phyloP scores from a whole-genome alignment of 2,329 filamentous ascomycete genomes.

The Coniella lustricola region DNA sequence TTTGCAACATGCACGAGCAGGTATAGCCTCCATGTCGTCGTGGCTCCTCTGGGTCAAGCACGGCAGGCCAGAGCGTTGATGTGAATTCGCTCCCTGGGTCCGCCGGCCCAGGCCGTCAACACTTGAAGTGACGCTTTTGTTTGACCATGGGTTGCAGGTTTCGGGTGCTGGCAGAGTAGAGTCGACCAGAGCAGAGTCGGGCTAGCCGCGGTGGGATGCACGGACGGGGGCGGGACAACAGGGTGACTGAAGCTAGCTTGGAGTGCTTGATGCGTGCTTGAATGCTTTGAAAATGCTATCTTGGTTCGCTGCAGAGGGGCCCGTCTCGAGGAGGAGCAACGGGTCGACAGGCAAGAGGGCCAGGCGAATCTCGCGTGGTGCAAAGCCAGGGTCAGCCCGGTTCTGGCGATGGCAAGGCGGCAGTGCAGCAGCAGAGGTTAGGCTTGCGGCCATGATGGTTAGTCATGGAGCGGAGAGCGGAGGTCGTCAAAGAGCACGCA shows the following conservation, averaged over 20 bases:
- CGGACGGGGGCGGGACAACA: too few species aligned
- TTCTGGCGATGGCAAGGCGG: background rate
- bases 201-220: too few species aligned
- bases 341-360: too few species aligned
- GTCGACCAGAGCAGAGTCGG: background rate
- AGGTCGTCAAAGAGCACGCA: too few species aligned
- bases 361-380: background rate
- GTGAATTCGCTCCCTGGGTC: background rate
- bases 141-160: background rate
- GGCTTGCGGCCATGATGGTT: too few species aligned
- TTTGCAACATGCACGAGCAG: conserved; percentile 6
- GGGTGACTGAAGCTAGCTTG: too few species aligned
- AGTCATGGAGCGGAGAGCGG: too few species aligned
- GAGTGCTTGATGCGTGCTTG: too few species aligned
- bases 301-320: too few species aligned
- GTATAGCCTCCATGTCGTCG: conserved; percentile 8
- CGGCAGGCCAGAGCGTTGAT: background rate
- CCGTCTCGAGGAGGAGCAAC: too few species aligned
- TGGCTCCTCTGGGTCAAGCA: background rate
- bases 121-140: background rate
- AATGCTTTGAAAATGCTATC: too few species aligned
- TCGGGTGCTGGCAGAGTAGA: background rate
- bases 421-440: background rate
- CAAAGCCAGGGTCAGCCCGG: background rate
- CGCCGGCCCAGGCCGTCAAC: background rate